A percentile compares a stretch with the other conserved stretches of the same genome.
Evolutionary conservation across 1,139 yeast species (phyloP).

Genomic region (Petasospora fabianii): DNA sequence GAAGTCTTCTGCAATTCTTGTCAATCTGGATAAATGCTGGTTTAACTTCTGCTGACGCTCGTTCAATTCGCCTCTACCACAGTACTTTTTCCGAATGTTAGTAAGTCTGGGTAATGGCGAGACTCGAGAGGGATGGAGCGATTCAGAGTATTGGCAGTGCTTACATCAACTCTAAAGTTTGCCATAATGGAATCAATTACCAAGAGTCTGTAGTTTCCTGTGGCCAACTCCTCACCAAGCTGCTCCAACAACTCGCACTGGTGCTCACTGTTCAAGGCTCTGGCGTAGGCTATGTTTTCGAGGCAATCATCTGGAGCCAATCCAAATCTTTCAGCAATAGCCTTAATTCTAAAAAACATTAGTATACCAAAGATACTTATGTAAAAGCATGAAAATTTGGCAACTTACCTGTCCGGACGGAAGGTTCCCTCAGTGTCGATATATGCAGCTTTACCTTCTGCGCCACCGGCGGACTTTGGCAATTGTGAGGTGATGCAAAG

Average conservation of each 20-base stretch:
- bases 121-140: too few relatives aligned
- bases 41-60: conserved; percentile 59
- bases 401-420: conserved; percentile 43
- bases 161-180: conserved; percentile 52
- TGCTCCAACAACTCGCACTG: conserved; percentile 56
- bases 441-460: conserved; percentile 59
- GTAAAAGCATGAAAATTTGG: too few relatives aligned
- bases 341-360: conserved; percentile 40
- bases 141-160: neutral
- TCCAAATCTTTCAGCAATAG: conserved; percentile 52
- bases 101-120: conserved; percentile 1
- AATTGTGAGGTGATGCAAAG: conserved; percentile 57
- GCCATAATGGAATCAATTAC: conserved; percentile 61
- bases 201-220: conserved; percentile 44
- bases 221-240: conserved; percentile 45
- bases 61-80: conserved; percentile 58
- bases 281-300: conserved; percentile 53
- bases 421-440: conserved; percentile 62
- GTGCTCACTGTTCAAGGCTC: conserved; percentile 59
- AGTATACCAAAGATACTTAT: too few relatives aligned
- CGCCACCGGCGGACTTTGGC: conserved; percentile 52
- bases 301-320: conserved; percentile 51
- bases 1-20: conserved; percentile 55
- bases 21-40: conserved; percentile 51
- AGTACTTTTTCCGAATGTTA: conserved; percentile 33